Conservation (phyloP, 108 stramenopile genomes). For the Pseudonitzschia pungens region DNA sequence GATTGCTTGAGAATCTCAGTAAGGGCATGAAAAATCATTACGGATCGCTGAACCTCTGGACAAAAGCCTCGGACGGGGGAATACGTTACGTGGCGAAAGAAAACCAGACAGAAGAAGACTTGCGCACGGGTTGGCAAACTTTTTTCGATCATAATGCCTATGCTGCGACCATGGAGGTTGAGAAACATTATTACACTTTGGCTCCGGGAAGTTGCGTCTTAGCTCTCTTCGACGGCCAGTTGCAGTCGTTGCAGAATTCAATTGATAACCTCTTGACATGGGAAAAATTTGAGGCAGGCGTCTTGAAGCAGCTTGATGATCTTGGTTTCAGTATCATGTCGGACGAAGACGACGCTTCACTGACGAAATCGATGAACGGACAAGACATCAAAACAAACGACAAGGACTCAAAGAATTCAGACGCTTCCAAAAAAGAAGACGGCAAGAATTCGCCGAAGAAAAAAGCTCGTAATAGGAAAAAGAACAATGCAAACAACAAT, state of each 20-base stretch:
- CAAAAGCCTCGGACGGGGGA: conserved; percentile 71
- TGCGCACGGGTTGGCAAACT: conserved; percentile 69
- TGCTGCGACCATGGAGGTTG: conserved; percentile 77
- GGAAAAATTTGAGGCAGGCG: conserved; percentile 51
- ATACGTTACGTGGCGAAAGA: conserved; percentile 44
- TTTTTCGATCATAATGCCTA: conserved; percentile 84
- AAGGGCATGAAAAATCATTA: conserved; percentile 80
- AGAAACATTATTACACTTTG: conserved; percentile 77
- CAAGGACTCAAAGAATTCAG: conserved; percentile 23
- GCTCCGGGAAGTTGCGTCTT: conserved; percentile 81
- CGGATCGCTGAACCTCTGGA: conserved; percentile 68
- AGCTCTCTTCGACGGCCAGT: conserved; percentile 80
- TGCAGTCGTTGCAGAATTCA: conserved; percentile 69
- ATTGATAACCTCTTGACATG: conserved; percentile 52
- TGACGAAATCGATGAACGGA: not conserved
- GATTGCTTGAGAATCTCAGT: conserved; percentile 71
- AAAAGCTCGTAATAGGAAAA: conserved; percentile 46
- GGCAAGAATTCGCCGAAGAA: conserved; percentile 35
- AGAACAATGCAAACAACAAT: conserved; percentile 32
- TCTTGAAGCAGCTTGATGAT: conserved; percentile 58
- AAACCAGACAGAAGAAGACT: conserved; percentile 31
- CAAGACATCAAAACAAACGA: not conserved
- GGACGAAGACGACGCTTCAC: not conserved
- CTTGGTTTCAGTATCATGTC: conserved; percentile 50
- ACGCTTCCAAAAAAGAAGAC: conserved; percentile 35